Conservation (phyloP, 164 flowering plant species). For the Akebia trifoliata region DNA sequence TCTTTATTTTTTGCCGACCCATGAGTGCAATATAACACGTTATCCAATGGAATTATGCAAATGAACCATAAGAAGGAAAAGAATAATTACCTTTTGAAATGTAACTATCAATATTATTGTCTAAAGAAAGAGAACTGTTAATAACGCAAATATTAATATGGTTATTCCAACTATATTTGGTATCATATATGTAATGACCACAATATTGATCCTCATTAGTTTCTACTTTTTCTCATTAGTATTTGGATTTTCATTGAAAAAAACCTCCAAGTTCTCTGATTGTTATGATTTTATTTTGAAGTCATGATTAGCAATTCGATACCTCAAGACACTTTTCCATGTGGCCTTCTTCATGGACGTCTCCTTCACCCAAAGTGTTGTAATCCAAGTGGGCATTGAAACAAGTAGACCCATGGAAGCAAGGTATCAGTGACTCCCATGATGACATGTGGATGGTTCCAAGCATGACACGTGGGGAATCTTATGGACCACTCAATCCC, state of each 20-base stretch:
- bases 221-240: not conserved
- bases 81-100: too few species aligned
- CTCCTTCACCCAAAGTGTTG: not conserved
- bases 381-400: conserved; percentile 9
- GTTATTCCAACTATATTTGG: too few species aligned
- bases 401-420: not conserved
- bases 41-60: not conserved
- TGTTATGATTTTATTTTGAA: conserved; percentile 19
- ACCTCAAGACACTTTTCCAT: not conserved
- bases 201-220: not conserved
- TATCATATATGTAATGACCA: not conserved
- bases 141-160: too few species aligned
- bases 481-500: conserved; percentile 17
- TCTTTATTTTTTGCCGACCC: not conserved
- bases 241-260: not conserved
- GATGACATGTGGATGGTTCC: conserved; percentile 10
- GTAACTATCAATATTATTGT: too few species aligned
- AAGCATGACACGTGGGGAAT: conserved; percentile 2
- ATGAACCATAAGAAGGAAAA: not conserved
- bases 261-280: not conserved
- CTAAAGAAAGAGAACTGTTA: too few species aligned
- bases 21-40: not conserved
- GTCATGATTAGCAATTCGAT: conserved; percentile 17
- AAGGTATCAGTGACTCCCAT: conserved; percentile 2
- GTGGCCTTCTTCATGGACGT: conserved; percentile 8